A percentile compares a stretch with the other conserved stretches of the same genome.
Evolutionary conservation across 345 rosid species (phyloP).

Genomic region (Citrus cavaleriei): DNA sequence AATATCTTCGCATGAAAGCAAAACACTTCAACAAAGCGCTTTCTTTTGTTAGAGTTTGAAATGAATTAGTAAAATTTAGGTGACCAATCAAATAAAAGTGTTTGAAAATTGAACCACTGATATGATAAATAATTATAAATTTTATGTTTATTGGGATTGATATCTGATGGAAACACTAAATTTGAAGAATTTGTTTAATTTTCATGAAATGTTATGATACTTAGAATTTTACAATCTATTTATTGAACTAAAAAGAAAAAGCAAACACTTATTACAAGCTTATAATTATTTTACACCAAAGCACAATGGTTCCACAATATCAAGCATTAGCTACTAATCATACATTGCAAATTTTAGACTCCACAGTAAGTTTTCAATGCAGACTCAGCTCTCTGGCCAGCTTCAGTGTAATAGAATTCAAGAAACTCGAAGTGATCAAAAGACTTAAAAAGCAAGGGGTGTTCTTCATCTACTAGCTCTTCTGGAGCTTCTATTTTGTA

Average conservation of each 20-base stretch:
- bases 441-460: conserved; percentile 52
- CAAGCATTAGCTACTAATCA: background rate
- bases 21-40: conserved; percentile 59
- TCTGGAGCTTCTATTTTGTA: conserved; percentile 40
- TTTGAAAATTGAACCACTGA: no score
- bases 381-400: conserved; percentile 37
- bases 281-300: background rate
- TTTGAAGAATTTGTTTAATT: no score
- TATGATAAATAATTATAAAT: no score
- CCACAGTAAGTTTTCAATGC: conserved; percentile 44
- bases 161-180: no score
- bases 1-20: conserved; percentile 70
- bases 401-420: conserved; percentile 35
- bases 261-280: no score
- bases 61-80: conserved; percentile 12
- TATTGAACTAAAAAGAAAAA: no score
- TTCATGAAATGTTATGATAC: no score
- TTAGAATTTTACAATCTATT: no score
- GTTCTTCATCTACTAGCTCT: conserved; percentile 51
- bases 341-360: background rate
- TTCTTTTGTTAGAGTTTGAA: conserved; percentile 24
- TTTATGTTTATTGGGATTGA: no score
- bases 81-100: no score
- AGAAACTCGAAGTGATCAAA: conserved; percentile 52
- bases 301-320: background rate